These are phyloP conservation scores for Fusarium brachygibbosum DNA, from an alignment of 2,329 filamentous ascomycete genomes.

Conservation along the genomic window DNA sequence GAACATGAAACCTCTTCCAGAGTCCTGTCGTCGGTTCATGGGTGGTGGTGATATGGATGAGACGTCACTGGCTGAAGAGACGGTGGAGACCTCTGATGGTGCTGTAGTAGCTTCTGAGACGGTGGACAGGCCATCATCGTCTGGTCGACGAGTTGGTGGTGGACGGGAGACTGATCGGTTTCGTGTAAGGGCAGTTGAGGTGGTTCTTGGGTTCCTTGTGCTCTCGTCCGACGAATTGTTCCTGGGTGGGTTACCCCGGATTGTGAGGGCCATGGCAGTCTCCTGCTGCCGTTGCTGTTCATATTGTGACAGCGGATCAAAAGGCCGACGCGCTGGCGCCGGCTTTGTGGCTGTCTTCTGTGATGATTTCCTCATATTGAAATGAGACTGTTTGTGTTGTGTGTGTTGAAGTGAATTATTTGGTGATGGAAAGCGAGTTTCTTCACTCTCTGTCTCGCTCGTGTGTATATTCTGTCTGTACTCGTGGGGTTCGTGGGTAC, in stretches of 20 bases:
- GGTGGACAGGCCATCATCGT: slow-evolving; percentile 44
- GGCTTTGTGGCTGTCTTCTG: slow-evolving; percentile 31
- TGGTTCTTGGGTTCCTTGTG: slow-evolving; percentile 28
- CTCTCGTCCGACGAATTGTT: slow-evolving; percentile 38
- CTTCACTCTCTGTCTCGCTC: slow-evolving; percentile 20
- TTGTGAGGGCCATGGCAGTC: slow-evolving; percentile 46
- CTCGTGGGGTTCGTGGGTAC: slow-evolving; percentile 5
- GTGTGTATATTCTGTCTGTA: slow-evolving; percentile 21
- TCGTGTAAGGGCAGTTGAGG: slow-evolving; percentile 32
- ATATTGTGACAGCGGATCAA: slow-evolving; percentile 38
- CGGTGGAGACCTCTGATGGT: slow-evolving; percentile 18
- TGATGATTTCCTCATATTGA: slow-evolving; percentile 42
- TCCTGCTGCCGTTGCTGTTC: slow-evolving; percentile 43
- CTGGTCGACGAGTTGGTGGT: slow-evolving; percentile 36
- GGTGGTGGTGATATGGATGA: slow-evolving; percentile 25
- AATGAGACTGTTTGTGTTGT: slow-evolving; percentile 7
- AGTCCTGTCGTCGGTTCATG: slow-evolving; percentile 17
- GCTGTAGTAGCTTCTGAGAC: slow-evolving; percentile 45
- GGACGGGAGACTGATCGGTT: slow-evolving; percentile 40
- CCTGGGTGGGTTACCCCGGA: slow-evolving; percentile 45
- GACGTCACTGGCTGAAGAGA: slow-evolving; percentile 13
- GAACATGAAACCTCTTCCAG: slow-evolving; percentile 41
- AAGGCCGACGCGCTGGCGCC: slow-evolving; percentile 30
- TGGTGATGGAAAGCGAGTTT: slow-evolving; percentile 8
- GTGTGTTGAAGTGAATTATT: slow-evolving; percentile 24